Base-by-base conservation (phyloP, 2,329 filamentous ascomycete species). In the Arthroderma sp. region DNA sequence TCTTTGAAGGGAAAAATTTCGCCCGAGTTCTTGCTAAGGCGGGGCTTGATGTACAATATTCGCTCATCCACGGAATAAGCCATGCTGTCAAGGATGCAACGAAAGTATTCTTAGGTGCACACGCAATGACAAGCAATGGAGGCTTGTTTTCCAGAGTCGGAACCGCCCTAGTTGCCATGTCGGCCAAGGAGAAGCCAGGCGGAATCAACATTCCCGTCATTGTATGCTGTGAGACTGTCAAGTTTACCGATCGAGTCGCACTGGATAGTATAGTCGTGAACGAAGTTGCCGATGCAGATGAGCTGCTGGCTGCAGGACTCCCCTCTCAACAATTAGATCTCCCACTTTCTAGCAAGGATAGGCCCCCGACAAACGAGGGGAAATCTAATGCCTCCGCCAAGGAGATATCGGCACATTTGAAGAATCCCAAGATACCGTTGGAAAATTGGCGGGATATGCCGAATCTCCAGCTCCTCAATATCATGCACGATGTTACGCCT, bases 51-150 rank as follows among this genome's bases (percentile, higher is more conserved):
- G 84, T 94, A 42, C 77, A 81, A 47, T 98, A 96, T 67, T 78
- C 80, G 30, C 78, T 89, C 5, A 80, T 93, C 34, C 82, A 85
- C 48, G 86, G 81, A 9, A 71, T 94, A 45, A 78, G 79, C 42
- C 79, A 84, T 52, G 80, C 83, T 38, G 75, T 94, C 43, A 77
- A 79, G 50, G 71, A 78, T 32, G 78, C 77, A 1, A 83, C 80
- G 5, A 80, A 81, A 54, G 80, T 91, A 6, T 76, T 96, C 42
- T 71, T 98, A 1, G 88, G 87, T 8, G 87, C 88, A 4, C 88
- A 95, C 60, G 85, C 86, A 34, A 91, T 98, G 79, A 91, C 94
- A 67, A 88, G 85, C 53, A 96, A 96, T 63, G 91, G 91, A 5
- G 77, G 85, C 31, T 74, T 98, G 54, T 94, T 93, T 63, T 89